Conservation (phyloP, 1,139 yeast species). For the Taphrina pruni region DNA sequence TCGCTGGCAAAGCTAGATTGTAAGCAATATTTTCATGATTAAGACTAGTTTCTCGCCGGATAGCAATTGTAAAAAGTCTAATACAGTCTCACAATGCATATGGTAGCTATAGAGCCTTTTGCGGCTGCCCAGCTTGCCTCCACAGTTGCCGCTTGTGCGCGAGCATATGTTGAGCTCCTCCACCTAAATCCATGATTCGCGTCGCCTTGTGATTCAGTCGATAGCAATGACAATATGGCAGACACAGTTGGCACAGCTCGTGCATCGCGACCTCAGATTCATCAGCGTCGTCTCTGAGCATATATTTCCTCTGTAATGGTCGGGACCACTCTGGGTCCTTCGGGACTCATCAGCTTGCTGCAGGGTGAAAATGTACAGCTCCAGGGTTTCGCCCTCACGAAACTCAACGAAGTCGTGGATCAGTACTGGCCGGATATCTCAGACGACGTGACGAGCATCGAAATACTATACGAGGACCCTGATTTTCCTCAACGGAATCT, state of each 20-base stretch:
- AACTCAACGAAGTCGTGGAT: constrained; percentile 82
- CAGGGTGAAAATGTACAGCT: constrained; percentile 78
- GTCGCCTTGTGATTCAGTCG: constrained; percentile 11
- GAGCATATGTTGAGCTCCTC: constrained; percentile 13
- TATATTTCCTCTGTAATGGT: constrained; percentile 3
- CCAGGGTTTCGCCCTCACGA: constrained; percentile 81
- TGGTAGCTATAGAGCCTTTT: no score
- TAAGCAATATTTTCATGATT: not conserved
- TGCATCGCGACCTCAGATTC: no score
- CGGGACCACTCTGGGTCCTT: constrained; percentile 18
- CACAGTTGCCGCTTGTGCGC: no score
- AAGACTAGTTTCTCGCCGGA: no score
- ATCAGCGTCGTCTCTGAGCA: not conserved
- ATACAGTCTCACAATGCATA: no score
- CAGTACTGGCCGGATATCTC: constrained; percentile 98
- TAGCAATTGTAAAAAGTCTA: no score
- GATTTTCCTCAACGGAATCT: constrained; percentile 74
- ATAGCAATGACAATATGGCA: constrained; percentile 3
- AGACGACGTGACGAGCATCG: constrained; percentile 81
- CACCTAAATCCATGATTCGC: constrained; percentile 11
- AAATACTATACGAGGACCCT: constrained; percentile 86
- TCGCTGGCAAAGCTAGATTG: constrained; percentile 32
- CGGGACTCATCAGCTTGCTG: constrained; percentile 73
- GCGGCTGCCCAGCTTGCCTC: no score
- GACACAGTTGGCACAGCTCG: not conserved